Conservation (phyloP, 2,329 filamentous ascomycete genomes). For the Bisporella sp. region DNA sequence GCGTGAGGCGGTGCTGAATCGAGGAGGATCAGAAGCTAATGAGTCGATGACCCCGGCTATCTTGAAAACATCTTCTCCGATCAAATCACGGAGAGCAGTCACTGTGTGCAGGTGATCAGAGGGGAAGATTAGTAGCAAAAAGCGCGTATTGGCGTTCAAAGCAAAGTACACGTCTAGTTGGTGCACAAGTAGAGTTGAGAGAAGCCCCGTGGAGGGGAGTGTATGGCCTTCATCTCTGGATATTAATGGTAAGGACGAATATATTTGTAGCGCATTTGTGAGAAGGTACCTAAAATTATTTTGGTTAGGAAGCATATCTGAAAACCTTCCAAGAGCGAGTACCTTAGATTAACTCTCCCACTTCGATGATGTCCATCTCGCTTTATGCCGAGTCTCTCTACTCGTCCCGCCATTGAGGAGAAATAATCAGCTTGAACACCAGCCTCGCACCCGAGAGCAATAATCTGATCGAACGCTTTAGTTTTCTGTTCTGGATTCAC, state of each 20-base stretch:
- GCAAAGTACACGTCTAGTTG: slow-evolving; percentile 54
- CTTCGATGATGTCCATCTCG: slow-evolving; percentile 42
- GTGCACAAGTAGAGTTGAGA: slow-evolving; percentile 52
- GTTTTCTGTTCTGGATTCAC: slow-evolving; percentile 21
- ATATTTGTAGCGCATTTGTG: slow-evolving; percentile 52
- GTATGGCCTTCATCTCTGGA: slow-evolving; percentile 46
- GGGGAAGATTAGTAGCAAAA: slow-evolving; percentile 54
- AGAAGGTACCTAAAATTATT: slow-evolving; percentile 44
- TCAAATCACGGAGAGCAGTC: slow-evolving; percentile 48
- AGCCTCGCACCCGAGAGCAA: slow-evolving; percentile 51
- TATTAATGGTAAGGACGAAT: slow-evolving; percentile 41
- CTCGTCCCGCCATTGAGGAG: slow-evolving; percentile 39
- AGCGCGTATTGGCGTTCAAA: slow-evolving; percentile 43
- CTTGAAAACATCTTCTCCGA: slow-evolving; percentile 50
- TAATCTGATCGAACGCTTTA: slow-evolving; percentile 46
- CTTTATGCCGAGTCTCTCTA: slow-evolving; percentile 49
- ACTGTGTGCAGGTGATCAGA: slow-evolving; percentile 49
- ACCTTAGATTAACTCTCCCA: slow-evolving; percentile 54
- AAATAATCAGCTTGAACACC: slow-evolving; percentile 45
- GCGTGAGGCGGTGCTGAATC: slow-evolving; percentile 9
- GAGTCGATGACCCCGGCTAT: slow-evolving; percentile 46
- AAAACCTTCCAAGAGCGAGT: slow-evolving; percentile 15
- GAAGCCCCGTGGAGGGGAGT: slow-evolving; percentile 22
- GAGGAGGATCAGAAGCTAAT: slow-evolving; percentile 20
- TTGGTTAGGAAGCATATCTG: slow-evolving; percentile 7